Percentiles rank a stretch among this genome's conserved stretches.
Evolutionary conservation across 768 basidiomycete species (phyloP).

Genomic region (Infundibulicybe gibba): DNA sequence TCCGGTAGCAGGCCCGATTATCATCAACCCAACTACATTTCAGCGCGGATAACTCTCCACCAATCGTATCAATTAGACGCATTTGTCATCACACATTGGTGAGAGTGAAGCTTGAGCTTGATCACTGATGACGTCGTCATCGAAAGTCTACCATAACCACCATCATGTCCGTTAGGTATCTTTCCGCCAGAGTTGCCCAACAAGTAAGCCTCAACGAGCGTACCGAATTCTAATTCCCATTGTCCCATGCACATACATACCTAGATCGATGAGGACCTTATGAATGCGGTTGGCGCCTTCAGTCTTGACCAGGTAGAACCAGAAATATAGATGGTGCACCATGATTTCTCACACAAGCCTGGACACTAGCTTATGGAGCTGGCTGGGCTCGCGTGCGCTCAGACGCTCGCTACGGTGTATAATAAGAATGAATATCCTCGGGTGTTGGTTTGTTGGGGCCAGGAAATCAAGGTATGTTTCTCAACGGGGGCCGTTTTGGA

Average conservation of each 20-base stretch:
- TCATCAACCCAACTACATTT: too few species aligned
- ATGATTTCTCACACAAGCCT: not conserved
- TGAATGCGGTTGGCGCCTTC: conserved; percentile 86
- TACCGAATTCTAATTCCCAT: not conserved
- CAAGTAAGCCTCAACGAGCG: conserved; percentile 42
- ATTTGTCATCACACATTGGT: too few species aligned
- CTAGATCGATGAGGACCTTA: conserved; percentile 93
- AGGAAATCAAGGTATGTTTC: conserved; percentile 75
- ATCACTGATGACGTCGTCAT: too few species aligned
- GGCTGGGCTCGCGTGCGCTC: conserved; percentile 92
- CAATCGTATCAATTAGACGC: too few species aligned
- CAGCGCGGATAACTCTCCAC: too few species aligned
- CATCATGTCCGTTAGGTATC: conserved; percentile 57
- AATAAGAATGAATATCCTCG: conserved; percentile 60
- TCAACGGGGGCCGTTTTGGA: not conserved
- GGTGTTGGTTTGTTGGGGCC: conserved; percentile 97
- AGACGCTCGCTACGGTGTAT: conserved; percentile 79
- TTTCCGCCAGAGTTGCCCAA: conserved; percentile 72
- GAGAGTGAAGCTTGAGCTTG: too few species aligned
- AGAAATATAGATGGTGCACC: conserved; percentile 1
- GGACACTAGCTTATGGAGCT: conserved; percentile 83
- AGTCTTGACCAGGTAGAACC: conserved; percentile 80
- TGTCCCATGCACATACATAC: not conserved
- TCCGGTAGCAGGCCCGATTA: too few species aligned
- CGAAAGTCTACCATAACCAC: not conserved